phyloP scores from a whole-genome alignment of 2,329 filamentous ascomycete species.

The Sarocladiaceae sp. region DNA sequence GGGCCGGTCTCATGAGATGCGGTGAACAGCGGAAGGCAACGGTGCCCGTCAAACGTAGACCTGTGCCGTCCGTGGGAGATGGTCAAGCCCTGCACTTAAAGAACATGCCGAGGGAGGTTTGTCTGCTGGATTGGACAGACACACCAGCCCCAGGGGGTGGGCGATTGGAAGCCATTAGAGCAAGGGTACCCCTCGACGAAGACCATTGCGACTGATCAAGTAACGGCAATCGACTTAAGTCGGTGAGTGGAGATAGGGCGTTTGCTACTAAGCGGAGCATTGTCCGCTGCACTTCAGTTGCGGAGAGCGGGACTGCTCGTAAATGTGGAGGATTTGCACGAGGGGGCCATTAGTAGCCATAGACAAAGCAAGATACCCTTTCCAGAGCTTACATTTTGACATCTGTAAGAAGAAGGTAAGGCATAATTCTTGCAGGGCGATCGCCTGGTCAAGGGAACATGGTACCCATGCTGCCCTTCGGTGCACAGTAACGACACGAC shows the following conservation, averaged over 20 bases:
- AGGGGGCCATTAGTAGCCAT: neutral
- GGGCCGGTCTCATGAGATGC: neutral
- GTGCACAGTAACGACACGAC: neutral
- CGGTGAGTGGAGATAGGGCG: neutral
- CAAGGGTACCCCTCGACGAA: neutral
- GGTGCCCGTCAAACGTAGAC: neutral
- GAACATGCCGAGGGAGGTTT: too few species aligned
- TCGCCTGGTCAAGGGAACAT: too few species aligned
- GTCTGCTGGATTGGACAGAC: too few species aligned
- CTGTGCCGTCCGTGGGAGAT: neutral
- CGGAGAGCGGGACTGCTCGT: neutral
- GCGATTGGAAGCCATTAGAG: neutral
- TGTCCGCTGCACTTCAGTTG: neutral
- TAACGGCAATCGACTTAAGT: too few species aligned
- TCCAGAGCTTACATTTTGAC: neutral
- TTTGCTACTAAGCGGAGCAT: too few species aligned
- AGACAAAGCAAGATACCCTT: neutral
- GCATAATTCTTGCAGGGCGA: too few species aligned
- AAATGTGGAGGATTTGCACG: slow-evolving; percentile 1
- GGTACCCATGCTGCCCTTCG: too few species aligned
- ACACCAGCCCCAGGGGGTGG: neutral
- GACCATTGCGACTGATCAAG: neutral
- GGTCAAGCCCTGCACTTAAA: neutral
- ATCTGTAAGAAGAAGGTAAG: too few species aligned
- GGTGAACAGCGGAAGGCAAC: neutral